Evolutionary conservation across 2,329 filamentous ascomycete species (phyloP), one percentile per base, ranked within the genome.

Genomic region (Exophiala lecanii-corni): DNA sequence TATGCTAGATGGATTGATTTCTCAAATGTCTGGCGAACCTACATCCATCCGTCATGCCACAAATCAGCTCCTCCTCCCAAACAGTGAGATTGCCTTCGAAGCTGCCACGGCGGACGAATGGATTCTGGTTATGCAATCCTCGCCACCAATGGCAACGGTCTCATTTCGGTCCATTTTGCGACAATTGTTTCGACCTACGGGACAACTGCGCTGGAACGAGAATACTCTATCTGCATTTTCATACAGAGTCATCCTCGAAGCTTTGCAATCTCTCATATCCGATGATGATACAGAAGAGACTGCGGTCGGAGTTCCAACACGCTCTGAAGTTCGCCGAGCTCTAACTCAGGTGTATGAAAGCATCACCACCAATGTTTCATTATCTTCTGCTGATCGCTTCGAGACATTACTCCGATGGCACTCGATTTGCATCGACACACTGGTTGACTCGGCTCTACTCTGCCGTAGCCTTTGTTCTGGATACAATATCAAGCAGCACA

Each of bases 331-430:
- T 4, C 57, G 63, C 3, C 53, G 57, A 21, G 68, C 65, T 4
- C 50, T 71, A n/a, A 61, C 58, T 26, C 62, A 65, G 39, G 54
- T 70, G 3, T 60, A 70, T 40, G 60, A 64, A 26, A 63, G 58
- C 9, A 67, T 70, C 17, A 58, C 57, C 1, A 58, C 57, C 49
- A 66, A 59, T 46, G 58, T 59, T 3, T 60, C 62, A 30, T 58
- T 67, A 19, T 61, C 61, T 2, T 53, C 59, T 2, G 55, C 59
- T 0, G 68, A 71, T 37, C 53, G 61, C 21, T 57, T 67, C 1
- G 68, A 70, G 43, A 59, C 66, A 0, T 57, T 70, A 5, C 53
- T 71, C 0, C 62, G 67, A 25, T 71, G 68, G 68, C 68, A 71
- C 36, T 62, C 66, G 1, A 63, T 70, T 19, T 70, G 67, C 26